Evolutionary conservation across 2,329 filamentous ascomycete genomes (phyloP).

Genomic region (Colletotrichum orbiculare): DNA sequence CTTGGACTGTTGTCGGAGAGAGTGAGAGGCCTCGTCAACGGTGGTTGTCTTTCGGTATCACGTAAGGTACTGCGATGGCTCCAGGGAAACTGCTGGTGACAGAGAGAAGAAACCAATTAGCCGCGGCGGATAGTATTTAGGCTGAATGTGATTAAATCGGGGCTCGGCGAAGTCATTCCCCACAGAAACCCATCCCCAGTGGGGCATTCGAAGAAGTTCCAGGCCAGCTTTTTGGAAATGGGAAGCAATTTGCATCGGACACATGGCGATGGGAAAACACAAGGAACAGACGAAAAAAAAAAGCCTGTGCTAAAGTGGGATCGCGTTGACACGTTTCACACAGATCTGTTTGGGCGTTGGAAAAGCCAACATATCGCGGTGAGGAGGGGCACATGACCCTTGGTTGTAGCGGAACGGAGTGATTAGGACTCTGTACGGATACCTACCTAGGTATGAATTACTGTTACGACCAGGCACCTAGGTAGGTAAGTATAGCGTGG

Average conservation of each 20-base stretch:
- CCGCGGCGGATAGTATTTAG: slow-evolving; percentile 32
- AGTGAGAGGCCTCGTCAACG: too few species aligned
- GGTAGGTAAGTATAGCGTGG: not conserved
- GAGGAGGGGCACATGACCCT: slow-evolving; percentile 11
- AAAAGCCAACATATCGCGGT: not conserved
- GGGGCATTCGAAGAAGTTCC: not conserved
- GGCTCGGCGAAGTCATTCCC: slow-evolving; percentile 27
- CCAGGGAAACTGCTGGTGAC: slow-evolving; percentile 5
- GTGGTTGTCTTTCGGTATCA: not conserved
- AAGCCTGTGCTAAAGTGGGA: slow-evolving; percentile 10
- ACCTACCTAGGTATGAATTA: too few species aligned
- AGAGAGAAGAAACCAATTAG: slow-evolving; percentile 34
- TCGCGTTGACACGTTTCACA: too few species aligned
- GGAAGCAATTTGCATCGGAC: slow-evolving; percentile 1
- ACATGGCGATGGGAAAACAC: too few species aligned
- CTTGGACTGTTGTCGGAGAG: too few species aligned
- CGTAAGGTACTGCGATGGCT: not conserved
- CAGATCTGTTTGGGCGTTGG: too few species aligned
- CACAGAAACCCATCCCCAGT: not conserved
- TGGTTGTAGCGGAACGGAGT: not conserved
- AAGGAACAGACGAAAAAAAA: too few species aligned
- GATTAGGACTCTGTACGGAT: too few species aligned
- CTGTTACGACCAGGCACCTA: too few species aligned
- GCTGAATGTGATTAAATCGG: slow-evolving; percentile 34
- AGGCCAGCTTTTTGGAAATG: slow-evolving; percentile 8